A percentile compares a stretch with the other conserved stretches of the same genome.
Evolutionary conservation across 2,329 filamentous ascomycete species (phyloP).

Genomic region (Fusarium clavum): DNA sequence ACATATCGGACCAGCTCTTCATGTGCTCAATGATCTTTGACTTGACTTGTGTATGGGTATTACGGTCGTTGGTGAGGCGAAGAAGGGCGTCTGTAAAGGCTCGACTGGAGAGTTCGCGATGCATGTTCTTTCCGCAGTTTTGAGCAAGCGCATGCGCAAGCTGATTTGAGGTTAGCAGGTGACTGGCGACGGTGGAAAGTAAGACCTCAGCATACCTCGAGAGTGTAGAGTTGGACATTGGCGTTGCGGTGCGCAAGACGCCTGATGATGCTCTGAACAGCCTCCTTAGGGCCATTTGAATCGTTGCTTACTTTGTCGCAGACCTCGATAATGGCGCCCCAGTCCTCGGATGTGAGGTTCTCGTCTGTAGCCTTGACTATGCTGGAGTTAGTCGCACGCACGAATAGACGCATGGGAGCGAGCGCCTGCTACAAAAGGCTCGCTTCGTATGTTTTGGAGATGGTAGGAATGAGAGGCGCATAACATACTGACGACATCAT

Average conservation of each 20-base stretch:
- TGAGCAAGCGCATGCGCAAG: slow-evolving; percentile 91
- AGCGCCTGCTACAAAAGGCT: not conserved
- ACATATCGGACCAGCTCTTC: slow-evolving; percentile 97
- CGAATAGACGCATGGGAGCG: not conserved
- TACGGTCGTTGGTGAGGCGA: slow-evolving; percentile 91
- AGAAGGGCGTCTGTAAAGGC: slow-evolving; percentile 95
- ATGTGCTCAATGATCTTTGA: slow-evolving; percentile 96
- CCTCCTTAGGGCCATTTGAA: slow-evolving; percentile 78
- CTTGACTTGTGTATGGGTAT: slow-evolving; percentile 96
- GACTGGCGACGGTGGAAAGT: not conserved
- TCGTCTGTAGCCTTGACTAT: slow-evolving; percentile 88
- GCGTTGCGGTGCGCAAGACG: slow-evolving; percentile 92
- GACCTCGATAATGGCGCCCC: slow-evolving; percentile 73
- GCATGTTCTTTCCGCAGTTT: slow-evolving; percentile 88
- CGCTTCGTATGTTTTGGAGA: not conserved
- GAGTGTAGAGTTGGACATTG: slow-evolving; percentile 94
- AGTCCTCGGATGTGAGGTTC: slow-evolving; percentile 88
- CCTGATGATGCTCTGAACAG: slow-evolving; percentile 90
- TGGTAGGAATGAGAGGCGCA: not conserved
- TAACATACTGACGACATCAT: slow-evolving; percentile 68
- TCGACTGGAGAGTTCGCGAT: slow-evolving; percentile 89
- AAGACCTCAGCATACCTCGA: slow-evolving; percentile 70
- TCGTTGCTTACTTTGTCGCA: slow-evolving; percentile 70
- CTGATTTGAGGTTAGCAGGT: slow-evolving; percentile 55
- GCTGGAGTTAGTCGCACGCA: slow-evolving; percentile 33